phyloP scores from a whole-genome alignment of 495 filamentous ascomycete genomes.

The Immersiella caudata region DNA sequence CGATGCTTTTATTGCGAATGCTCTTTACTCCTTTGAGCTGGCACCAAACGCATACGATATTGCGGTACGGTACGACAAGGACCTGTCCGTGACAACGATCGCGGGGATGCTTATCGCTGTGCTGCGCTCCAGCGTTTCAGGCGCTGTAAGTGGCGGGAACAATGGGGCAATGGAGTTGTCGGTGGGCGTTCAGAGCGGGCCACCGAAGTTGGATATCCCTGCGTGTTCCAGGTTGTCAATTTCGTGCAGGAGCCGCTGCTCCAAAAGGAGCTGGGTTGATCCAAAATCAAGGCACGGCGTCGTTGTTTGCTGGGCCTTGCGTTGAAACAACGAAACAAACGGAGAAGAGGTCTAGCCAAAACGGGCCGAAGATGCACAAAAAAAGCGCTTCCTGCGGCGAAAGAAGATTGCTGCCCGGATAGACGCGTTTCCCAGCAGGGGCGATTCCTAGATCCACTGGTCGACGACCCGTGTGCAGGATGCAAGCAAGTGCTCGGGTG shows the following conservation, averaged over 20 bases:
- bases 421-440: slow-evolving; percentile 12
- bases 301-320: background rate
- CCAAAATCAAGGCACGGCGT: slow-evolving; percentile 29
- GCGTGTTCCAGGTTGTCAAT: slow-evolving; percentile 12
- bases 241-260: slow-evolving; percentile 19
- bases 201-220: slow-evolving; percentile 12
- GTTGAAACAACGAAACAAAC: slow-evolving; percentile 15
- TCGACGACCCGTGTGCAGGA: background rate
- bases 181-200: slow-evolving; percentile 5
- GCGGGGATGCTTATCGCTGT: slow-evolving; percentile 9
- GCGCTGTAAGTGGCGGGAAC: slow-evolving; percentile 7
- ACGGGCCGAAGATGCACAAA: slow-evolving; percentile 2
- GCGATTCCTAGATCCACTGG: slow-evolving; percentile 10
- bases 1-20: slow-evolving; percentile 31
- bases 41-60: slow-evolving; percentile 17
- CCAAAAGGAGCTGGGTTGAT: slow-evolving; percentile 20
- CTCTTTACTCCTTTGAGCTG: slow-evolving; percentile 19
- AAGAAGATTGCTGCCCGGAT: background rate
- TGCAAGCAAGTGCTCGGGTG: background rate
- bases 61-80: background rate
- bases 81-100: slow-evolving; percentile 20
- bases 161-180: slow-evolving; percentile 8
- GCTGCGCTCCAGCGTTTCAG: slow-evolving; percentile 3
- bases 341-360: slow-evolving; percentile 2
- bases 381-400: slow-evolving; percentile 7